phyloP scores from a whole-genome alignment of 2,329 filamentous ascomycete genomes.

The Neofusicoccum sp. region DNA sequence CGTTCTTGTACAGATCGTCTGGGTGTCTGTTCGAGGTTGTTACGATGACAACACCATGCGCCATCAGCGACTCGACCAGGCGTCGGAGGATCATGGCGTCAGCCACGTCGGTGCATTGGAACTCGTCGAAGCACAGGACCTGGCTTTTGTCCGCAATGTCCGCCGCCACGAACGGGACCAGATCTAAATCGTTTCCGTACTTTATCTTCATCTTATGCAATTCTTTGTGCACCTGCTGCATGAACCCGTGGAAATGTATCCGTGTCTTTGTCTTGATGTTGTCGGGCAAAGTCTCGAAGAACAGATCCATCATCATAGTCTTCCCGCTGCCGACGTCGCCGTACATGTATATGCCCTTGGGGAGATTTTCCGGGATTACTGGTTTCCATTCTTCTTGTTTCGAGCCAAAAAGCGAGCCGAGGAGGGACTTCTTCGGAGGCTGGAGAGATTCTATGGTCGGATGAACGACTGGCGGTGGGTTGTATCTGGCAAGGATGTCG shows the following conservation, averaged over 20 bases:
- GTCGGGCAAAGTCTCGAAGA: slow-evolving; percentile 84
- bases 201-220: slow-evolving; percentile 87
- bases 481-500: slow-evolving; percentile 73
- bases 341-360: slow-evolving; percentile 89
- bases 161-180: slow-evolving; percentile 88
- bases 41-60: slow-evolving; percentile 91
- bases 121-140: slow-evolving; percentile 96
- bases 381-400: slow-evolving; percentile 39
- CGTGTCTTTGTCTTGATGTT: slow-evolving; percentile 80
- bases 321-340: slow-evolving; percentile 97
- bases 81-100: slow-evolving; percentile 96
- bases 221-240: slow-evolving; percentile 94
- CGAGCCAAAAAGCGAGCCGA: slow-evolving; percentile 61
- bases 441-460: slow-evolving; percentile 72
- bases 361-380: slow-evolving; percentile 69
- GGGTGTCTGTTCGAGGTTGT: slow-evolving; percentile 97
- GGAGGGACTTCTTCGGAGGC: slow-evolving; percentile 52
- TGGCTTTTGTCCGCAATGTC: slow-evolving; percentile 82
- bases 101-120: slow-evolving; percentile 96
- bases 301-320: slow-evolving; percentile 99
- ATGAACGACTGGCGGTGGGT: slow-evolving; percentile 69
- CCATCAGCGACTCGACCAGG: slow-evolving; percentile 88
- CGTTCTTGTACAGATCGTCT: slow-evolving; percentile 95
- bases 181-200: slow-evolving; percentile 86
- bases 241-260: slow-evolving; percentile 99